These are phyloP conservation scores for Funneliformis mosseae DNA, from an alignment of 192 early-diverging fungal genomes.

Conservation along the genomic window DNA sequence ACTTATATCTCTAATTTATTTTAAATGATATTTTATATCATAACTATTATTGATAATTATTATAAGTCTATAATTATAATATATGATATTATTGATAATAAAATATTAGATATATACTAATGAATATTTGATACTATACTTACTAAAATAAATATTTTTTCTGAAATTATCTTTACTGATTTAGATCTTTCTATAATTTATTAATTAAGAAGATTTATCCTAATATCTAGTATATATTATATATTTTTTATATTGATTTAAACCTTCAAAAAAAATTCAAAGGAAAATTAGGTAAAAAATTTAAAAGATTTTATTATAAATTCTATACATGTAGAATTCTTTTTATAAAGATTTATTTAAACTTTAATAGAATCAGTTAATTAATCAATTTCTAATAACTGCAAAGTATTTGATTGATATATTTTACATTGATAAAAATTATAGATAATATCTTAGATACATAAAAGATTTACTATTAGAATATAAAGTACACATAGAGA, in stretches of 20 bases:
- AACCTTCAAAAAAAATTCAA: background rate
- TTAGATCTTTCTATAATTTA: too few relatives aligned
- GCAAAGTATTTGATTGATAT: background rate
- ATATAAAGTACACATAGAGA: background rate
- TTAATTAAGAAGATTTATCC: too few relatives aligned
- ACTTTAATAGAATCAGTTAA: background rate
- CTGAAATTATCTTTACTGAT: too few relatives aligned
- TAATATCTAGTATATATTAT: too few relatives aligned
- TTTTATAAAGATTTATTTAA: background rate
- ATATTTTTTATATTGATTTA: background rate
- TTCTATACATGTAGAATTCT: background rate
- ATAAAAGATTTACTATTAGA: background rate
- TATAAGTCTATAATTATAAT: too few relatives aligned
- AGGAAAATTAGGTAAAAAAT: background rate
- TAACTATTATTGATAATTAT: too few relatives aligned
- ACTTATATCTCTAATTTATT: too few relatives aligned
- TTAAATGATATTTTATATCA: too few relatives aligned
- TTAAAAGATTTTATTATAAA: background rate
- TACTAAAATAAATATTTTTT: too few relatives aligned
- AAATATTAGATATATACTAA: too few relatives aligned
- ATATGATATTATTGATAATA: too few relatives aligned
- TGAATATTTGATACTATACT: too few relatives aligned
- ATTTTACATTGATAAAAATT: background rate
- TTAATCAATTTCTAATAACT: background rate
- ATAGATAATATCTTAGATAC: background rate